Evolutionary conservation across 73 alveolate genomes (phyloP).

Genomic region (Paramecium biaurelia): DNA sequence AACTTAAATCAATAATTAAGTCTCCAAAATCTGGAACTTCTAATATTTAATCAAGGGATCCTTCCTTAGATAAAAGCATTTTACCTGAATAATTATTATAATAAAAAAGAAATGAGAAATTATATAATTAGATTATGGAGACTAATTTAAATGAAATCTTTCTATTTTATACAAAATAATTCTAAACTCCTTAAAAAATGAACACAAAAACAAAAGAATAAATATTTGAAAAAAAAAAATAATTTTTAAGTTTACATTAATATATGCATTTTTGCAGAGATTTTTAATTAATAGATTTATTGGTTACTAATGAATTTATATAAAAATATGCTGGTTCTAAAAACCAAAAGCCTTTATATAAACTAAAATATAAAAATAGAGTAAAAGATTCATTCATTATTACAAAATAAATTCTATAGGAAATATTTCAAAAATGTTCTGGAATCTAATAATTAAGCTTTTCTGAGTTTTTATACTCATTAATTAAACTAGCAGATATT

Average conservation of each 20-base stretch:
- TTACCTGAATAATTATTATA: not conserved
- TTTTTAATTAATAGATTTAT: conserved; percentile 7
- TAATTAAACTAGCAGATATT: not conserved
- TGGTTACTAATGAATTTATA: not conserved
- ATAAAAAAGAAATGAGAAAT: not conserved
- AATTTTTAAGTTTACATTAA: not conserved
- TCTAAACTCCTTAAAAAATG: not conserved
- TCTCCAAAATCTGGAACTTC: not conserved
- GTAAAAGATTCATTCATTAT: not conserved
- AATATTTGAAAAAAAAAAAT: not conserved
- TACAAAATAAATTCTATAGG: not conserved
- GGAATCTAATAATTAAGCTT: not conserved
- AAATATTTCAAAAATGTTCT: not conserved
- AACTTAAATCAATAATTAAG: not conserved
- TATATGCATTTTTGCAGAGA: conserved; percentile 28
- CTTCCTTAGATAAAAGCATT: not conserved
- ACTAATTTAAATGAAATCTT: conserved; percentile 29
- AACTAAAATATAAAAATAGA: not conserved
- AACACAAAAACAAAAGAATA: not conserved
- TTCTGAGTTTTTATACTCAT: not conserved
- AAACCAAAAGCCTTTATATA: not conserved
- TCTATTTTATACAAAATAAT: not conserved
- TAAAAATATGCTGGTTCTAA: not conserved
- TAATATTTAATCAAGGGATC: not conserved
- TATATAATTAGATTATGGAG: not conserved